Conservation (phyloP, 495 filamentous ascomycete species). For the Lentithecium fluviatile region DNA sequence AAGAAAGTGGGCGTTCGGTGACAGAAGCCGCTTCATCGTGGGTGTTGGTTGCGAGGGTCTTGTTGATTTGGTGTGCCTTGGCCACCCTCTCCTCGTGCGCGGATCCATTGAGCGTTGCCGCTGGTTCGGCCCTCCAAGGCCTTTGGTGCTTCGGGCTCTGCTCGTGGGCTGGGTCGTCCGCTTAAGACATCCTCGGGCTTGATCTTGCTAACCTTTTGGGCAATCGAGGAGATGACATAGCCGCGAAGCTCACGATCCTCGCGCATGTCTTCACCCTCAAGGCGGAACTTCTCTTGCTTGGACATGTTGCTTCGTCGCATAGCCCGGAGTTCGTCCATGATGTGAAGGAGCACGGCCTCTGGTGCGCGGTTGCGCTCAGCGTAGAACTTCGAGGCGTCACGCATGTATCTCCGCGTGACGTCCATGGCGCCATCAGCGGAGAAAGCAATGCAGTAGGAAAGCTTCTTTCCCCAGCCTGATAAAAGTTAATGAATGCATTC, state of each 20-base stretch:
- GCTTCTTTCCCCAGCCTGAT: conserved; percentile 82
- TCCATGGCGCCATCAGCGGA: conserved; percentile 93
- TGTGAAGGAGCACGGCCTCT: conserved; percentile 85
- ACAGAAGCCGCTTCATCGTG: neutral
- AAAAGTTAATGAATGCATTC: conserved; percentile 13
- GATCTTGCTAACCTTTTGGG: conserved; percentile 59
- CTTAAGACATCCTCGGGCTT: conserved; percentile 28
- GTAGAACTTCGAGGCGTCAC: conserved; percentile 71
- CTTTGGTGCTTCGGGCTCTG: conserved; percentile 42
- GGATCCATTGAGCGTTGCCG: conserved; percentile 64
- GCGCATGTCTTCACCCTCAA: conserved; percentile 84
- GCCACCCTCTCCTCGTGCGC: conserved; percentile 53
- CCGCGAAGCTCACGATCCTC: conserved; percentile 81
- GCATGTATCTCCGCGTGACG: conserved; percentile 93
- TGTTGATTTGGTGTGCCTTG: conserved; percentile 30
- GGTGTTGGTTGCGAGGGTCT: conserved; percentile 28
- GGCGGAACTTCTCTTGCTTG: conserved; percentile 74
- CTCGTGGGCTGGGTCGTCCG: conserved; percentile 16
- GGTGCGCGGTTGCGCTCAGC: conserved; percentile 68
- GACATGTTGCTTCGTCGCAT: conserved; percentile 73
- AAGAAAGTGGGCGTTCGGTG: neutral
- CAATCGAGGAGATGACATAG: conserved; percentile 71
- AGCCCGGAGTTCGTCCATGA: conserved; percentile 83
- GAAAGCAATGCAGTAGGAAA: conserved; percentile 96
- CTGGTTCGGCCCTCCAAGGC: conserved; percentile 55